phyloP scores from a whole-genome alignment of 805 yeast species.

The Sporopachydermia quercuum region DNA sequence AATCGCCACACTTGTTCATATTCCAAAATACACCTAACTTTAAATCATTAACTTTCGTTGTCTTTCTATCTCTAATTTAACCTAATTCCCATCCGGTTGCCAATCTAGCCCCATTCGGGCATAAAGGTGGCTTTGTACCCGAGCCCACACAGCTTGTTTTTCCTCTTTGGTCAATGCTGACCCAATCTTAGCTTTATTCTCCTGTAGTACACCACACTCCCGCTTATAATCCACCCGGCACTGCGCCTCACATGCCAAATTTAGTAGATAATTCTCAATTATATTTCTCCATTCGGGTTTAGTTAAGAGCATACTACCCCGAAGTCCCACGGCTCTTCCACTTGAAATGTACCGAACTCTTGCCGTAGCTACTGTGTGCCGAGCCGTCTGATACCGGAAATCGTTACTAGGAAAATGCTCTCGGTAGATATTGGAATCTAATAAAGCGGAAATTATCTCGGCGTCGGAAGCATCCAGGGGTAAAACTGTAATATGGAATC shows the following conservation, averaged over 20 bases:
- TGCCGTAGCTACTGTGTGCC: slow-evolving; percentile 44
- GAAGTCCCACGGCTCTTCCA: slow-evolving; percentile 4
- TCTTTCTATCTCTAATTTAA: too few species aligned
- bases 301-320: slow-evolving; percentile 17
- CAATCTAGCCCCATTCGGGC: slow-evolving; percentile 44
- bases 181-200: slow-evolving; percentile 9
- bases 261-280: slow-evolving; percentile 51
- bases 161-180: slow-evolving; percentile 33
- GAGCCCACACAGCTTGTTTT: slow-evolving; percentile 45
- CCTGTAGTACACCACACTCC: slow-evolving; percentile 24
- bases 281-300: slow-evolving; percentile 60
- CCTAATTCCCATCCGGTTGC: slow-evolving; percentile 30
- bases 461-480: slow-evolving; percentile 38
- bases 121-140: slow-evolving; percentile 46
- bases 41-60: too few species aligned
- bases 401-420: slow-evolving; percentile 43
- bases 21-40: too few species aligned
- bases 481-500: slow-evolving; percentile 32
- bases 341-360: slow-evolving; percentile 27
- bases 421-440: slow-evolving; percentile 44
- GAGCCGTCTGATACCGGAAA: slow-evolving; percentile 45
- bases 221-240: slow-evolving; percentile 50
- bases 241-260: slow-evolving; percentile 56
- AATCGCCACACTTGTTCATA: too few species aligned
- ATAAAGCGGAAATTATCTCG: slow-evolving; percentile 32